Percentiles rank a stretch among this genome's conserved stretches.
These are phyloP conservation scores for Vanrija sp. DNA, from an alignment of 1,284 basidiomycete genomes.

Conservation along the genomic window DNA sequence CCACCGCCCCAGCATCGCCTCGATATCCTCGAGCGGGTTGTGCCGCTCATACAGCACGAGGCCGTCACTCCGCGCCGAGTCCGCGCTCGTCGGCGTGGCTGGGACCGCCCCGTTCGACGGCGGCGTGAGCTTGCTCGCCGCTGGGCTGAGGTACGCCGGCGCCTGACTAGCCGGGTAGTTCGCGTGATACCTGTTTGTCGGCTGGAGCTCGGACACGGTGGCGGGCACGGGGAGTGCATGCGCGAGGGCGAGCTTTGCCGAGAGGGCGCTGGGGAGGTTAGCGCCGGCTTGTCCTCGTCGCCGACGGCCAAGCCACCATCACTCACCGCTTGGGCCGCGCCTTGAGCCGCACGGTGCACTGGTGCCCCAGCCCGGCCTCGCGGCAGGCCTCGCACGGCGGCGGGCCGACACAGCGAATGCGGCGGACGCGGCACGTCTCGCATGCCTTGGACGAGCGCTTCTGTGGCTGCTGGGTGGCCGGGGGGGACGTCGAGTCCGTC, in stretches of 20 bases:
- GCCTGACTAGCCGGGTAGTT: no score
- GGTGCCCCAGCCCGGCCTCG: conserved; percentile 6
- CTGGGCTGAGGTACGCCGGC: no score
- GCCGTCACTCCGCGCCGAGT: no score
- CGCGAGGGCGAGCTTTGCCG: conserved; percentile 8
- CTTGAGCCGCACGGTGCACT: conserved; percentile 19
- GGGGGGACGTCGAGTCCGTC: no score
- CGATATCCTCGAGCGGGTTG: conserved; percentile 17
- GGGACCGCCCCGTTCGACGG: no score
- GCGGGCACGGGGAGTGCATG: no score
- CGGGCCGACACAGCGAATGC: conserved; percentile 17
- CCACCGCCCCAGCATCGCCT: conserved; percentile 9
- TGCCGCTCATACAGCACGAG: not conserved
- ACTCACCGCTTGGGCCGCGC: conserved; percentile 23
- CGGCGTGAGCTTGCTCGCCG: no score
- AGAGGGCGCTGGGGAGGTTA: conserved; percentile 8
- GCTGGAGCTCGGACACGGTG: no score
- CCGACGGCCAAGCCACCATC: not conserved
- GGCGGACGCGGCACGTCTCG: conserved; percentile 20
- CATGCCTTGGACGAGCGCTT: conserved; percentile 15
- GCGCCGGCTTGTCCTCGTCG: not conserved
- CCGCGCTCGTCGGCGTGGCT: no score
- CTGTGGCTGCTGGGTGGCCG: no score
- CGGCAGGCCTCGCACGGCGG: conserved; percentile 20
- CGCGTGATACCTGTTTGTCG: no score